These are phyloP conservation scores for Phallus indusiatus DNA, from an alignment of 768 basidiomycete genomes.

Conservation along the genomic window DNA sequence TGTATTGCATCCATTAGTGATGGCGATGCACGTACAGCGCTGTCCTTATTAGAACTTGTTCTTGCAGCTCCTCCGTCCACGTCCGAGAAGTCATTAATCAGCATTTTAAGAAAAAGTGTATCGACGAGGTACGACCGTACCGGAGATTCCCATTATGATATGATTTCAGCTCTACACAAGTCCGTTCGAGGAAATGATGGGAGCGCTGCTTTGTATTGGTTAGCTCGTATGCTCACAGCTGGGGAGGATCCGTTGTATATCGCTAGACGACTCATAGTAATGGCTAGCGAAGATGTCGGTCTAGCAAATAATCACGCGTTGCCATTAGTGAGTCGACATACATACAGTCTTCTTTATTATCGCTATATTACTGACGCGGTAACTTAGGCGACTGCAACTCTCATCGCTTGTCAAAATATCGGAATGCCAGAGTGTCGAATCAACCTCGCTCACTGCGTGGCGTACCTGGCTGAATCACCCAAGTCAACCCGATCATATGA, in stretches of 20 bases:
- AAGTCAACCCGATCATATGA: constrained; percentile 76
- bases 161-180: constrained; percentile 82
- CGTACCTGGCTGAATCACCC: constrained; percentile 72
- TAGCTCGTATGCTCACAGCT: constrained; percentile 71
- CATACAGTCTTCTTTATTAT: constrained; percentile 15
- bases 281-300: constrained; percentile 82
- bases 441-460: constrained; percentile 66
- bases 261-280: constrained; percentile 63
- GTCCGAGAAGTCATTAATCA: constrained; percentile 41
- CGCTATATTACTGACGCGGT: not conserved
- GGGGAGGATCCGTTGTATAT: constrained; percentile 79
- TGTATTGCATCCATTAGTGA: constrained; percentile 44
- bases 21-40: constrained; percentile 71
- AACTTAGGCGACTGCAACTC: constrained; percentile 46
- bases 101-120: constrained; percentile 50
- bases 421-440: constrained; percentile 83
- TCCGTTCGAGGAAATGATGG: constrained; percentile 69
- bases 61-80: constrained; percentile 33
- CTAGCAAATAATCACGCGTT: constrained; percentile 71
- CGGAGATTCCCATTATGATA: constrained; percentile 70
- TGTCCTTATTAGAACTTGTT: constrained; percentile 68
- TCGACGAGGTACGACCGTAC: constrained; percentile 63
- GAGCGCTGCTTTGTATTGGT: constrained; percentile 79
- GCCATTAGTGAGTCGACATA: constrained; percentile 42
- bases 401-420: constrained; percentile 56